Conservation (phyloP, 2,329 filamentous ascomycete genomes). For the Neurospora sp. region DNA sequence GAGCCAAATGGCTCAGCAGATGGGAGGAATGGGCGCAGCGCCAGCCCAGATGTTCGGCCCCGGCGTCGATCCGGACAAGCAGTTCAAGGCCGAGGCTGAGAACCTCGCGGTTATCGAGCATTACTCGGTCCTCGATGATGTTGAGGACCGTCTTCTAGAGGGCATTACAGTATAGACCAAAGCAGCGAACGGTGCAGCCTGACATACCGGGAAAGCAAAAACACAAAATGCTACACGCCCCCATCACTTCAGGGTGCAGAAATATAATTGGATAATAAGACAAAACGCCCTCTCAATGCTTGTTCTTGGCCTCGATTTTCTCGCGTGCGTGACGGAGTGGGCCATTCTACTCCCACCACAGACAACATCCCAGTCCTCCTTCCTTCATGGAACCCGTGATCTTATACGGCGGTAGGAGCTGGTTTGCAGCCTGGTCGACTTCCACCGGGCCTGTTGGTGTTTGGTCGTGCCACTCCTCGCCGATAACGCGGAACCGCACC, state of each 20-base stretch:
- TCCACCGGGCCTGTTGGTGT: slow-evolving; percentile 59
- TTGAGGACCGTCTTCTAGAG: slow-evolving; percentile 73
- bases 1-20: slow-evolving; percentile 84
- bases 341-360: slow-evolving; percentile 48
- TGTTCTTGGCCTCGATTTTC: neutral
- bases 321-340: neutral
- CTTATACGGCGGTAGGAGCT: slow-evolving; percentile 58
- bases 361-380: slow-evolving; percentile 50
- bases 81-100: slow-evolving; percentile 86
- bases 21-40: slow-evolving; percentile 39
- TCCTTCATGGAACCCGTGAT: slow-evolving; percentile 57
- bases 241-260: neutral
- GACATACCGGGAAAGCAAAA: slow-evolving; percentile 6
- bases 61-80: slow-evolving; percentile 89
- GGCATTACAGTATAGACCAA: slow-evolving; percentile 32
- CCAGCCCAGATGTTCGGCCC: slow-evolving; percentile 67
- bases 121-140: slow-evolving; percentile 78
- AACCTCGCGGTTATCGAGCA: slow-evolving; percentile 94
- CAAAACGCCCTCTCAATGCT: neutral
- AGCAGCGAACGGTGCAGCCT: slow-evolving; percentile 3
- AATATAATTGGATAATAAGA: neutral
- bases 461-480: slow-evolving; percentile 88
- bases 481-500: slow-evolving; percentile 75
- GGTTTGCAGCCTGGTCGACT: slow-evolving; percentile 46
- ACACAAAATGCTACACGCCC: slow-evolving; percentile 3